Percentiles rank a stretch among this genome's conserved stretches.
Evolutionary conservation across 257 asterid species (phyloP).

Genomic region (Handroanthus guayacan): DNA sequence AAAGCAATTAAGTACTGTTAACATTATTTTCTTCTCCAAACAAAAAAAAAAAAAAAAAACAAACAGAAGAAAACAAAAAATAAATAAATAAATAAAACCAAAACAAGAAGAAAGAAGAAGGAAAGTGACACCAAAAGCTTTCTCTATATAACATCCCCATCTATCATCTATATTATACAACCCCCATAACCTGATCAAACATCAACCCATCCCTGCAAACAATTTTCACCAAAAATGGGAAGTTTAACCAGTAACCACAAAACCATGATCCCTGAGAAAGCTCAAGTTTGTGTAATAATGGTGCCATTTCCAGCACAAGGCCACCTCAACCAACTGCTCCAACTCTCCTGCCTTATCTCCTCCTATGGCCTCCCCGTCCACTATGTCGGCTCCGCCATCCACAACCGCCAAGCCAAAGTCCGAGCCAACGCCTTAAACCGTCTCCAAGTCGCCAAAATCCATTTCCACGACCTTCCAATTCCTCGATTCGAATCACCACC

Average conservation of each 20-base stretch:
- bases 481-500: slow-evolving; percentile 36
- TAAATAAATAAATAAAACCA: no score
- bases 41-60: no score
- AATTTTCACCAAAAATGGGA: slow-evolving; percentile 23
- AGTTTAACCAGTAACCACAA: slow-evolving; percentile 12
- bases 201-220: no score
- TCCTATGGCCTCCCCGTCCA: slow-evolving; percentile 41
- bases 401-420: slow-evolving; percentile 51
- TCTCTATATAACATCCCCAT: no score
- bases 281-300: slow-evolving; percentile 27
- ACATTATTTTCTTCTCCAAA: no score
- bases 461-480: slow-evolving; percentile 48
- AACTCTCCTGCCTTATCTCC: slow-evolving; percentile 48
- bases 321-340: slow-evolving; percentile 50
- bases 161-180: no score
- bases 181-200: no score
- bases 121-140: no score
- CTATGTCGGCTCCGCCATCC: slow-evolving; percentile 45
- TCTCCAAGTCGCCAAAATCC: slow-evolving; percentile 37
- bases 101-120: no score
- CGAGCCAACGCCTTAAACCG: slow-evolving; percentile 47
- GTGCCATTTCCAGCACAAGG: slow-evolving; percentile 52
- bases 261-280: background rate
- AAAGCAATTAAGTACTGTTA: no score
- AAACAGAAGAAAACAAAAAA: no score